Evolutionary conservation across 2,329 filamentous ascomycete species (phyloP), one percentile per base, ranked within the genome.

Genomic region (Beauveria australis): DNA sequence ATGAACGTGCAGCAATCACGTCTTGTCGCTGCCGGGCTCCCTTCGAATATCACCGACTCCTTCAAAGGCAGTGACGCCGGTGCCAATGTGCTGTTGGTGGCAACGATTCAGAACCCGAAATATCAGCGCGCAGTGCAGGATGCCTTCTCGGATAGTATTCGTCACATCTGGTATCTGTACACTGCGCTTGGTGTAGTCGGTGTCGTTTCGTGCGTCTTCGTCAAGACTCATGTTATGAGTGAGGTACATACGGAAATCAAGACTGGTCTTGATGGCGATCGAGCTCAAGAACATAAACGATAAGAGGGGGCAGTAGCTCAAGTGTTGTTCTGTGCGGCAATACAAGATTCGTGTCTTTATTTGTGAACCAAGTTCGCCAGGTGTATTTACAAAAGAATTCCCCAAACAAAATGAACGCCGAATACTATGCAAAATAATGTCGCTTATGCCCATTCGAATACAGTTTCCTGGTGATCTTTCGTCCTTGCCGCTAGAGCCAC

Each of bases 1-100:
- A 78, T 78, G 75, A 67, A 74, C 64, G 63, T 62, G 33, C 74
- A 75, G 57, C 44, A 56, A 8, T 7, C 51, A 10, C 19, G 51
- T 7, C 61, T 62, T 14, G 41, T 56, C n/a, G 41, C 57, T 16
- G 37, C 56, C 2, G 61, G 57, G 0, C 37, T 62, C 18, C 56
- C 56, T 16, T 16, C n/a, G 1, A 56, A 59, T 30, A 24, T 60
- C 12, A 59, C 56, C 18, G 52, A 55, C 12, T 53, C 46, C 43
- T 55, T 62, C 26, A 55, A 40, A 24, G 61, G 61, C 16, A 55
- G 40, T 5, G 40, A 60, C 41, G 61, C 61, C 5, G 61, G 56
- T 9, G 56, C 61, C 1, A 62, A 62, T 60, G 61, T 62, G 43
- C 47, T 60, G 5, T 24, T 59, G 14, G 56, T 62, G 12, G 37